A percentile compares a stretch with the other conserved stretches of the same genome.
Conservation (phyloP, 2,329 filamentous ascomycete species). For the Cladosporium oxysporum region DNA sequence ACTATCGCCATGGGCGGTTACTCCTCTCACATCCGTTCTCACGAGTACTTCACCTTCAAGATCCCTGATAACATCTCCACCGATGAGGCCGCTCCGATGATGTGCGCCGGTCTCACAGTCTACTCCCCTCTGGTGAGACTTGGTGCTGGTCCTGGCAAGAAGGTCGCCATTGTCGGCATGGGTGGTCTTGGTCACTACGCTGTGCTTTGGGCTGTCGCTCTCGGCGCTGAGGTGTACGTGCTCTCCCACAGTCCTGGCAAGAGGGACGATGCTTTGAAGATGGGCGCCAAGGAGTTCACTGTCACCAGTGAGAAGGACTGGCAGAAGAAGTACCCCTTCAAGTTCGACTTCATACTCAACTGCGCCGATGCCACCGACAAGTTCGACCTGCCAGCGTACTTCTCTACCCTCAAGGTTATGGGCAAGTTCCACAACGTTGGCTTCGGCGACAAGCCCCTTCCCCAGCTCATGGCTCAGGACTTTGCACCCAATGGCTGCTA, state of each 20-base stretch:
- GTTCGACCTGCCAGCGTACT: slow-evolving; percentile 71
- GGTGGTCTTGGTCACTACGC: slow-evolving; percentile 55
- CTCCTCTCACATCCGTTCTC: slow-evolving; percentile 67
- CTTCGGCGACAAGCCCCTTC: slow-evolving; percentile 72
- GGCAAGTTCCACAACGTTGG: slow-evolving; percentile 76
- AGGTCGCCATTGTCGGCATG: slow-evolving; percentile 73
- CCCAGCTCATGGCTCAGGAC: slow-evolving; percentile 59
- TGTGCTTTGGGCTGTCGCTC: slow-evolving; percentile 51
- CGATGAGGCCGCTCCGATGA: slow-evolving; percentile 70
- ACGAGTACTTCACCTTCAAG: slow-evolving; percentile 74
- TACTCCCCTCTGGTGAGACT: slow-evolving; percentile 77
- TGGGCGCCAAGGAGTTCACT: slow-evolving; percentile 64
- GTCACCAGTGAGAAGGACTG: slow-evolving; percentile 59
- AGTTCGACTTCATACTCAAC: slow-evolving; percentile 77
- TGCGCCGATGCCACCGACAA: slow-evolving; percentile 68
- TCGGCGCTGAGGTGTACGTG: slow-evolving; percentile 63
- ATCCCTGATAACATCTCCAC: slow-evolving; percentile 71
- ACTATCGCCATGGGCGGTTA: slow-evolving; percentile 69
- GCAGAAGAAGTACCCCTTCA: slow-evolving; percentile 57
- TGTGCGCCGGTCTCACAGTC: slow-evolving; percentile 80
- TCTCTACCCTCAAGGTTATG: slow-evolving; percentile 78
- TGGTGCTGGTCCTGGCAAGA: slow-evolving; percentile 74
- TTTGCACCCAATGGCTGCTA: slow-evolving; percentile 71
- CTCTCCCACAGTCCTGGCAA: slow-evolving; percentile 62
- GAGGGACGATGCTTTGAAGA: slow-evolving; percentile 60